Conservation (phyloP, 129 eudicot species). For the Mikania micrantha region DNA sequence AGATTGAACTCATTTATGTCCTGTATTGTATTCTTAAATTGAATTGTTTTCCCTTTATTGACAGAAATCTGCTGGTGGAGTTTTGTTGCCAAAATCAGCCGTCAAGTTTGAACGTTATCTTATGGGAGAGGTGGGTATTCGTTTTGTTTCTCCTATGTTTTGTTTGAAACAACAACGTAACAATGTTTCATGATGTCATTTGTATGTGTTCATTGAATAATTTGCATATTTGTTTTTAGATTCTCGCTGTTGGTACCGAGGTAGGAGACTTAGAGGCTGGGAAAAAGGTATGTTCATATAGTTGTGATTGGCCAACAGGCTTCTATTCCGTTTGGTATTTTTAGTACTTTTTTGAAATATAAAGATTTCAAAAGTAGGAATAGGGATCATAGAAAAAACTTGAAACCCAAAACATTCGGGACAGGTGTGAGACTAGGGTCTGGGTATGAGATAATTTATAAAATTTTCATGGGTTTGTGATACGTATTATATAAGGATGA, state of each 20-base stretch:
- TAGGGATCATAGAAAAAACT: background rate
- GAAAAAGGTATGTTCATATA: constrained; percentile 58
- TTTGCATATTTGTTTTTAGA: constrained; percentile 29
- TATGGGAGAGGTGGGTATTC: constrained; percentile 75
- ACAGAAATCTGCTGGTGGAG: constrained; percentile 98
- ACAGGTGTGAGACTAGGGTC: too few relatives aligned
- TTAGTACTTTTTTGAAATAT: background rate
- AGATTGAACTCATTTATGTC: background rate
- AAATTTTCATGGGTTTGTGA: background rate
- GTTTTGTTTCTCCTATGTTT: background rate
- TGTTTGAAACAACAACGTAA: background rate
- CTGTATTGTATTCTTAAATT: background rate
- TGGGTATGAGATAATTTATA: background rate
- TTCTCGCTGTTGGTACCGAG: constrained; percentile 84
- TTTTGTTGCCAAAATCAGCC: constrained; percentile 87
- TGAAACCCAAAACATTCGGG: background rate
- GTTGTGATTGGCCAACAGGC: background rate
- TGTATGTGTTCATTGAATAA: background rate
- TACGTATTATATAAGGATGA: background rate
- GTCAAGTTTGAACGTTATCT: constrained; percentile 92
- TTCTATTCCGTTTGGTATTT: background rate
- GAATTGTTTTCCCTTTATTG: background rate
- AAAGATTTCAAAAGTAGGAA: background rate
- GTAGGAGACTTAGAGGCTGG: constrained; percentile 70
- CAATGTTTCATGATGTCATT: background rate